Evolutionary conservation across 2,329 filamentous ascomycete genomes (phyloP), one percentile per base, ranked within the genome.

Genomic region (Penicillium nordicum): DNA sequence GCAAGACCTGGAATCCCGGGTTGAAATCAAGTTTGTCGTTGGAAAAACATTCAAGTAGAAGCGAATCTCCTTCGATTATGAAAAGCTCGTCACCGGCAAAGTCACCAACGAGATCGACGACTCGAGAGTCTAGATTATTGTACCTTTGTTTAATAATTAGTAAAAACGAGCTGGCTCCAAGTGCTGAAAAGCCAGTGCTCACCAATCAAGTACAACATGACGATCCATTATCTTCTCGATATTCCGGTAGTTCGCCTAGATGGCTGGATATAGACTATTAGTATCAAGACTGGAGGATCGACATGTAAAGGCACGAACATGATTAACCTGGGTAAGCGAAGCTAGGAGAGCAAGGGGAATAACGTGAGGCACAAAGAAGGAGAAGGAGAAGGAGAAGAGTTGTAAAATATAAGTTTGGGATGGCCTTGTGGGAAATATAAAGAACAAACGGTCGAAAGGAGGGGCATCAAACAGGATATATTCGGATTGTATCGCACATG

Each of bases 1-100:
- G 88, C 0, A 92, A 77, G 7, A 92, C 69, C 70, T 92, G 88
- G 55, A 88, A 87, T 0, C 88, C 88, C 48, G 77, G 34, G 9
- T 46, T 37, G 61, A 89, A 88, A 66, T 91, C 85, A 40, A 92
- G 81, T 23, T 81, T 78, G 11, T 80, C 75, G 61, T 87, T 79
- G n/a, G 76, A 74, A 46, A 91, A 82, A 64, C 82, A 87, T 56
- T 88, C 75, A 7, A 84, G 75, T 11, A 92, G 75, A n/a, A 92
- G 71, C 0, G 87, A 87, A 65, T 92, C 88, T 30, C 88, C 88
- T 61, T 92, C 87, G 30, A 92, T 81, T 23, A 88, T 76, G 68
- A 91, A 92, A 11, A 87, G 78, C 67, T 90, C 88, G 57, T 84
- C 84, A 23, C 89, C 88, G 4, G 87, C 87, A 72, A 89, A 92